Evolutionary conservation across 2,329 filamentous ascomycete species (phyloP), one percentile per base, ranked within the genome.

Genomic region (Pseudovirgaria hyperparasitica): DNA sequence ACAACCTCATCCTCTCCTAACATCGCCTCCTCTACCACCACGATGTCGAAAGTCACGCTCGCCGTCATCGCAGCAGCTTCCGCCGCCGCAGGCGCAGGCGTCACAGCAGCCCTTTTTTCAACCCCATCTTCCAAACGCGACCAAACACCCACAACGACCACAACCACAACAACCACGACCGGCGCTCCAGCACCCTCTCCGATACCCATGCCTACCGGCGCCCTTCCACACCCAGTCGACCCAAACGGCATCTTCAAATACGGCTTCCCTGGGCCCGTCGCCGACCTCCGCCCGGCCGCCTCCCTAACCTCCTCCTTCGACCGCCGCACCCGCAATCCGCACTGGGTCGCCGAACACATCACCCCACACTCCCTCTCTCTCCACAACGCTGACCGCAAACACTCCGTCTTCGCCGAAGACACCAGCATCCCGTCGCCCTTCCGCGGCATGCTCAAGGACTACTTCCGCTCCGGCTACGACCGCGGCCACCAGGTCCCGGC

Each of bases 401-500:
- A 87, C 66, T 85, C 76, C 52, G 59, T 60, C 35, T 98, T 98
- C 54, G 56, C 75, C 39, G 87, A 98, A 58, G 90, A 98, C 56
- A 53, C 65, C 3, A 56, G 58, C 14, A 77, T 98, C 29, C 90
- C 90, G 0, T 67, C 78, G 27, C 76, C 80, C 57, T 98, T 94
- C 65, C 79, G 86, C 37, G 90, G 82, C 32, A 79, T 77, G 54
- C 67, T 98, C 31, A 79, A 82, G 54, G 90, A 98, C 64, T 98
- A 98, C 63, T 86, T 77, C 63, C 81, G 87, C 40, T 86, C 77
- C 20, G 90, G 90, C 45, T 98, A 92, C 55, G 90, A 98, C 56
- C 73, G 90, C 19, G 90, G 90, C 34, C 90, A 98, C 60, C 90
- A 98, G 60, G 87, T 96, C 7, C 90, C 90, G 7, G 90, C 90